A percentile compares a stretch with the other conserved stretches of the same genome.
Conservation (phyloP, 129 eudicot species). For the Escallonia rubra region DNA sequence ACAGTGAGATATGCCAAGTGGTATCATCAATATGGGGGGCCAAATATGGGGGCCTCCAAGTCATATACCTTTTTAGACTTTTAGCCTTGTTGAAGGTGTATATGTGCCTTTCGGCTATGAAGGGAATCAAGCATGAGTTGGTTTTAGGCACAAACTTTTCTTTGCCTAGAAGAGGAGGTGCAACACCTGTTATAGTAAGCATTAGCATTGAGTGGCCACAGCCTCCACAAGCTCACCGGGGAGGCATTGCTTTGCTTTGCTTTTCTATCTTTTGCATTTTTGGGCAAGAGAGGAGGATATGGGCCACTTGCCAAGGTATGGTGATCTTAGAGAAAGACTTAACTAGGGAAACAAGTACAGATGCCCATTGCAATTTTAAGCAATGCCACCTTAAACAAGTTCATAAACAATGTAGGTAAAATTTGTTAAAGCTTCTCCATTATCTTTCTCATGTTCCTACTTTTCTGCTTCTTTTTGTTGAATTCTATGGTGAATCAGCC, state of each 20-base stretch:
- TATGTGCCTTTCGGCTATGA: conserved; percentile 20
- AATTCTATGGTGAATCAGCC: conserved; percentile 7
- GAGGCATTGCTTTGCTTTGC: neutral
- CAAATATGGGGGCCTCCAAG: neutral
- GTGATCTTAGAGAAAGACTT: neutral
- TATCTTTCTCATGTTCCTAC: neutral
- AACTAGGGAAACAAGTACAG: neutral
- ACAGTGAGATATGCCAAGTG: conserved; percentile 2
- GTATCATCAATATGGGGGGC: conserved; percentile 12
- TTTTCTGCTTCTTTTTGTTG: neutral
- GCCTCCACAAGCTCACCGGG: conserved; percentile 9
- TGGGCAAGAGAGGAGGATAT: neutral
- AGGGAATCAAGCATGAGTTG: conserved; percentile 10
- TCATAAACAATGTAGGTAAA: neutral
- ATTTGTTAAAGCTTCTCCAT: neutral
- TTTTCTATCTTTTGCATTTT: no score
- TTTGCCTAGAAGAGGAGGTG: conserved; percentile 6
- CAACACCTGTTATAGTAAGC: conserved; percentile 2
- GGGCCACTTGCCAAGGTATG: neutral
- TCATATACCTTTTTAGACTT: conserved; percentile 7
- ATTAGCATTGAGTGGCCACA: conserved; percentile 10
- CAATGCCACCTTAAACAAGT: neutral
- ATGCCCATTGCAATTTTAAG: neutral
- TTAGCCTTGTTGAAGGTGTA: neutral
- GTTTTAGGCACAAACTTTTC: conserved; percentile 3